Percentiles rank a stretch among this genome's conserved stretches.
Conservation (phyloP, 2,329 filamentous ascomycete species). For the Microdochium paspali region DNA sequence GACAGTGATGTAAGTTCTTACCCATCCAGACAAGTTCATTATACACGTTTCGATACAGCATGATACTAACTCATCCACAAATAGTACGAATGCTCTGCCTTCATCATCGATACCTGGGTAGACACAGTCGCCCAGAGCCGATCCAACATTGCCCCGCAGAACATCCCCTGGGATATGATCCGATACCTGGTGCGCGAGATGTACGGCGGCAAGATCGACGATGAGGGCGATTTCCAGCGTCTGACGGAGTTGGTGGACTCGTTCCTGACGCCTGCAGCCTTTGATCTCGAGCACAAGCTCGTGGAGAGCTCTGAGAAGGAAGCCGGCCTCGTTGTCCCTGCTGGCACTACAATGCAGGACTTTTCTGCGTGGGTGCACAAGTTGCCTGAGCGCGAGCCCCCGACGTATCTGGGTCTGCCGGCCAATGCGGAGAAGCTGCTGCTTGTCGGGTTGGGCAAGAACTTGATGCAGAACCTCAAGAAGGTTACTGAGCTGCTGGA, state of each 20-base stretch:
- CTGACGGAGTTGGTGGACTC: slow-evolving; percentile 65
- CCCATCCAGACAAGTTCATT: neutral
- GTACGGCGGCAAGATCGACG: slow-evolving; percentile 95
- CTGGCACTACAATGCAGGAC: slow-evolving; percentile 71
- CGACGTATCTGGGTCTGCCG: slow-evolving; percentile 86
- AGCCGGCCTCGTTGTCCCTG: slow-evolving; percentile 63
- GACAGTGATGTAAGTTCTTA: slow-evolving; percentile 80
- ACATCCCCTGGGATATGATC: slow-evolving; percentile 95
- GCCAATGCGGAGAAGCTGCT: slow-evolving; percentile 95
- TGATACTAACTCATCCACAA: slow-evolving; percentile 10
- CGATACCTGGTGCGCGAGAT: slow-evolving; percentile 85
- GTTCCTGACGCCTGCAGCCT: slow-evolving; percentile 79
- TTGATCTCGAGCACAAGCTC: slow-evolving; percentile 85
- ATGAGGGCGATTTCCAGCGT: slow-evolving; percentile 71
- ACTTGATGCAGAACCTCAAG: slow-evolving; percentile 74
- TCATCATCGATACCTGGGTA: slow-evolving; percentile 93
- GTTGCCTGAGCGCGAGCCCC: slow-evolving; percentile 89
- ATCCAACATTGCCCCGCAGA: slow-evolving; percentile 86
- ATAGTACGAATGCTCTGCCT: slow-evolving; percentile 92
- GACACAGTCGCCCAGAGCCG: slow-evolving; percentile 73
- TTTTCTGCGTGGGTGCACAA: slow-evolving; percentile 88
- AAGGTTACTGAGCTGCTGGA: slow-evolving; percentile 83
- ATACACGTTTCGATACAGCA: neutral
- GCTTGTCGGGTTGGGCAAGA: slow-evolving; percentile 76
- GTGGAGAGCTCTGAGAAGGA: slow-evolving; percentile 55